phyloP scores from a whole-genome alignment of 306 rosid species.

The Hylodesmum podocarpum region DNA sequence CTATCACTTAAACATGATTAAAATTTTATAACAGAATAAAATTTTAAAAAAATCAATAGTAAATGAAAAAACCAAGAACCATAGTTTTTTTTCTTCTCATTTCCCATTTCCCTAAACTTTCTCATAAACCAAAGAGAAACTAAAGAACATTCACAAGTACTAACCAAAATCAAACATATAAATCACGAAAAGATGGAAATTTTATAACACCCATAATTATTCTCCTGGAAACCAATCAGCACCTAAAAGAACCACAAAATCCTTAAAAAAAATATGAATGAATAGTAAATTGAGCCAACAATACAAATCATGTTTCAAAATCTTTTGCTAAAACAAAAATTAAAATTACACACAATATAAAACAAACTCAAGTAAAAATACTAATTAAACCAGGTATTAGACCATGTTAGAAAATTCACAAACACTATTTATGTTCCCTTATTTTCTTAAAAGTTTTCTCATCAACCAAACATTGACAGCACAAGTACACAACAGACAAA shows the following conservation, averaged over 20 bases:
- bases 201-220: background rate
- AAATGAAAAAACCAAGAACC: background rate
- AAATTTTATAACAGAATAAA: no score
- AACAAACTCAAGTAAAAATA: background rate
- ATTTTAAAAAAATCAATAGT: no score
- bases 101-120: slow-evolving; percentile 14
- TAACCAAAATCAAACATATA: slow-evolving; percentile 10
- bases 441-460: slow-evolving; percentile 1
- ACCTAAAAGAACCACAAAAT: background rate
- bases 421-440: background rate
- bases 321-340: background rate
- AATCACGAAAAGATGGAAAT: background rate
- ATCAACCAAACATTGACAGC: background rate
- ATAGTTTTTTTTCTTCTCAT: background rate
- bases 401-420: background rate
- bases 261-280: background rate
- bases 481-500: background rate
- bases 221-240: slow-evolving; percentile 4
- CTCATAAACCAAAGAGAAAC: slow-evolving; percentile 31
- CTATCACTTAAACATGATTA: no score
- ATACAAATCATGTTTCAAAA: slow-evolving; percentile 6
- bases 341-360: background rate
- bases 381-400: background rate
- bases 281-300: slow-evolving; percentile 12
- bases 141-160: slow-evolving; percentile 3